Base-by-base conservation (phyloP, 345 rosid genomes). In the Arabidopsis thaliana region DNA sequence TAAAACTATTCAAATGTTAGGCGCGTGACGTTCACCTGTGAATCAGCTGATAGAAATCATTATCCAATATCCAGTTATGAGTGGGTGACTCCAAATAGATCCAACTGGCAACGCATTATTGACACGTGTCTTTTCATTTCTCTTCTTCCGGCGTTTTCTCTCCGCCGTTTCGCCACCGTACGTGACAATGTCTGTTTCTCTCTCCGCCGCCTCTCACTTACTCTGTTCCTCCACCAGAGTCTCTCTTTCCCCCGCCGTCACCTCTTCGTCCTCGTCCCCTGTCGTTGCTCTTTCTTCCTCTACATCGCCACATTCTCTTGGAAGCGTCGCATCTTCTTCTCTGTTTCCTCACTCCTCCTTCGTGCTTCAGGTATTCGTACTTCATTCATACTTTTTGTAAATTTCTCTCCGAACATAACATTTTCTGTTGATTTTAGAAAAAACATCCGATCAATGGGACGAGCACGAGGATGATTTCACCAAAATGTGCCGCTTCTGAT, bases 401-500 rank as follows among this genome's bases (percentile, higher is more conserved):
- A 51, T 55, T 30, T 25, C 2, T 7, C 59, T 50, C 24, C 25
- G 14, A 37, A 1, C 60, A 9, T 52, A 11, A 51, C 28, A 22
- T 10, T 42, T n/a, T 59, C 25, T 40, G 20, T 10, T 45, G 36
- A 59, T 50, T 55, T 66, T 57, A 91, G 97, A 82, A 60, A 75
- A 72, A 77, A 71, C 66, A 80, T 59, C 69, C 81, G 38, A 67
- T 81, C 55, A 67, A 77, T 41, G 61, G 74, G 46, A 67, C 59
- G 72, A 82, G 74, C 16, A 57, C 69, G 32, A 69, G 63, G 46
- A 38, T 2, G 20, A 77, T 88, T 1, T 59, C 82, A 36, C 81
- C 86, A 3, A 81, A 74, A 80, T 85, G 88, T 36, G 88, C 88
- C 11, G 95, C 96, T 11, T 88, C 91, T 28, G 88, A 90, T 84